Evolutionary conservation across 805 yeast species (phyloP).

Genomic region (Monosporozyma servazzii): DNA sequence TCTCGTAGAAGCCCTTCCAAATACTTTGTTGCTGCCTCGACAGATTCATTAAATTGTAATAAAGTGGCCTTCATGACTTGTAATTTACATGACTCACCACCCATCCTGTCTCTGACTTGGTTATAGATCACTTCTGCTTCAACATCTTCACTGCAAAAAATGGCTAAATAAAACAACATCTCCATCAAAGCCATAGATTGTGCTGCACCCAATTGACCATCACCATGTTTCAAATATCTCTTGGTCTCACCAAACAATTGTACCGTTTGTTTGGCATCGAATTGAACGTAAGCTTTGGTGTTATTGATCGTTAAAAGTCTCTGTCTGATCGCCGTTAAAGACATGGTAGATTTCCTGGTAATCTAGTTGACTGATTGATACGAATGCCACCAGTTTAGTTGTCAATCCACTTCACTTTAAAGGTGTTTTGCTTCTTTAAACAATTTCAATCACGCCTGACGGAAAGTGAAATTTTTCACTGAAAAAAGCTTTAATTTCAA

Average conservation of each 20-base stretch:
- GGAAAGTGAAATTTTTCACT: neutral
- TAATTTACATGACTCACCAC: conserved; percentile 32
- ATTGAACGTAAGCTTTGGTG: conserved; percentile 42
- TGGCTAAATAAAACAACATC: conserved; percentile 57
- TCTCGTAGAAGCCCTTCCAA: conserved; percentile 42
- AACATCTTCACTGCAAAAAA: conserved; percentile 53
- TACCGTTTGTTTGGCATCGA: conserved; percentile 37
- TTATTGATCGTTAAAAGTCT: conserved; percentile 42
- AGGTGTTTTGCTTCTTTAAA: neutral
- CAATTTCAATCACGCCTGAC: neutral
- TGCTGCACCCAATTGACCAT: conserved; percentile 22
- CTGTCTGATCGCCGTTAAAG: conserved; percentile 24
- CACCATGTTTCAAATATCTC: conserved; percentile 16
- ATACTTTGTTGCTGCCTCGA: conserved; percentile 31
- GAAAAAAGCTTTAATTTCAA: neutral
- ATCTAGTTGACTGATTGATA: neutral
- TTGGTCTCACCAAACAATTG: conserved; percentile 34
- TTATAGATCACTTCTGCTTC: conserved; percentile 65
- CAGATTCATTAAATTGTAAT: conserved; percentile 20
- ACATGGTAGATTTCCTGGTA: neutral
- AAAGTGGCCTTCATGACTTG: conserved; percentile 26
- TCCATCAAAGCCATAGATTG: conserved; percentile 55
- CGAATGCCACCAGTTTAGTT: neutral
- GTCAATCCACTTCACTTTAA: neutral
- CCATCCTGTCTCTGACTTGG: conserved; percentile 58